These are phyloP conservation scores for Phyllostachys edulis DNA, from an alignment of 176 grass and related monocot species.

Conservation along the genomic window DNA sequence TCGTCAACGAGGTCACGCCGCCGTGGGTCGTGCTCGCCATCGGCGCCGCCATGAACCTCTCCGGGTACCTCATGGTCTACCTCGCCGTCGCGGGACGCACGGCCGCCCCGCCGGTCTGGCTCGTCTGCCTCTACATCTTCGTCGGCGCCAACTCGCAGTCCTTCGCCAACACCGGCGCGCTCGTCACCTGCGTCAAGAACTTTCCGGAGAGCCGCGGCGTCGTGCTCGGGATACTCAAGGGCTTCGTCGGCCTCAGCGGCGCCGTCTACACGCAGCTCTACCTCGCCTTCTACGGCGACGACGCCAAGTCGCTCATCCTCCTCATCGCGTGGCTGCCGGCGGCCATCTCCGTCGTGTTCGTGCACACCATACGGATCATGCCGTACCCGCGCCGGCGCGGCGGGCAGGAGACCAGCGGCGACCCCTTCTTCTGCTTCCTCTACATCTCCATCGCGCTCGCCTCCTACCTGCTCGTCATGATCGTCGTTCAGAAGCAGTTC, in stretches of 20 bases:
- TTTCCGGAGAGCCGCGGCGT: slow-evolving; percentile 75
- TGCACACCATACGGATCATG: slow-evolving; percentile 68
- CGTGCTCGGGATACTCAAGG: slow-evolving; percentile 75
- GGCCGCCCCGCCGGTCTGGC: slow-evolving; percentile 32
- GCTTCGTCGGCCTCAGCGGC: slow-evolving; percentile 75
- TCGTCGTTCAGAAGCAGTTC: slow-evolving; percentile 42
- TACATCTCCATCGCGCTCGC: slow-evolving; percentile 83
- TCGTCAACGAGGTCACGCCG: slow-evolving; percentile 72
- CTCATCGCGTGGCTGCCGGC: slow-evolving; percentile 78
- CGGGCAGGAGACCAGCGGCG: slow-evolving; percentile 29
- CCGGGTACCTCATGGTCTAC: slow-evolving; percentile 81
- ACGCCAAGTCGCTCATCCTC: slow-evolving; percentile 58
- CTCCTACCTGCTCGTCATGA: slow-evolving; percentile 56
- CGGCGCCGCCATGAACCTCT: slow-evolving; percentile 71
- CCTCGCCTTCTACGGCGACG: slow-evolving; percentile 52
- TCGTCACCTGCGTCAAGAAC: slow-evolving; percentile 79
- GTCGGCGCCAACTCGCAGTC: slow-evolving; percentile 68
- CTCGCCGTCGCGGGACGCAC: slow-evolving; percentile 51
- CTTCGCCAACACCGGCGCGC: slow-evolving; percentile 73
- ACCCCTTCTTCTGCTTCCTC: slow-evolving; percentile 79
- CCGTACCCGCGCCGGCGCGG: slow-evolving; percentile 25
- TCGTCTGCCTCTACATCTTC: slow-evolving; percentile 63
- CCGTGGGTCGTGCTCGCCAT: slow-evolving; percentile 67
- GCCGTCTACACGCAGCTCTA: slow-evolving; percentile 81
- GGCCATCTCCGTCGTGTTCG: slow-evolving; percentile 64